phyloP scores from a whole-genome alignment of 345 rosid genomes.

The Odontarrhena argentea region DNA sequence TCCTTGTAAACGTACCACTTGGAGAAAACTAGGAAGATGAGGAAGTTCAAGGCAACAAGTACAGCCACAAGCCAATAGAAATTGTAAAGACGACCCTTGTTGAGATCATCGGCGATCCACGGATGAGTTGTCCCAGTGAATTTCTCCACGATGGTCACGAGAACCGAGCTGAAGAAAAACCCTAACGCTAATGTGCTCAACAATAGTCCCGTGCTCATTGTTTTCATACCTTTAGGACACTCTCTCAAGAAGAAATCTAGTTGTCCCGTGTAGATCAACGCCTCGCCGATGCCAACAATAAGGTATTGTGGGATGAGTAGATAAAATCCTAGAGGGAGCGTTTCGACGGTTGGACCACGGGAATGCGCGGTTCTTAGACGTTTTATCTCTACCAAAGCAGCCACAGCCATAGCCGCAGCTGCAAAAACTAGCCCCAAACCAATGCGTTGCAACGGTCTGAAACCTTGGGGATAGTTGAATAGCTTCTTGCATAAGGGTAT shows the following conservation, averaged over 20 bases:
- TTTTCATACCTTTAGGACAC: conserved; percentile 99
- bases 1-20: conserved; percentile 95
- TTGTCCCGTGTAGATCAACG: conserved; percentile 82
- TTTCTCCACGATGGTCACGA: conserved; percentile 75
- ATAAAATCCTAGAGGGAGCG: conserved; percentile 71
- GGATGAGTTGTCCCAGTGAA: conserved; percentile 54
- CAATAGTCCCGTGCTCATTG: conserved; percentile 91
- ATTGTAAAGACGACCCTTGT: conserved; percentile 72
- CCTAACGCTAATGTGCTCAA: conserved; percentile 88
- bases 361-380: conserved; percentile 54
- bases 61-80: conserved; percentile 88
- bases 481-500: conserved; percentile 56
- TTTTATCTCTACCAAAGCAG: conserved; percentile 71
- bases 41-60: conserved; percentile 62
- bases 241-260: conserved; percentile 90
- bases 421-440: conserved; percentile 70
- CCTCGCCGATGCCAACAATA: conserved; percentile 88
- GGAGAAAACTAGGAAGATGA: conserved; percentile 58
- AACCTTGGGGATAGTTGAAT: conserved; percentile 68
- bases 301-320: conserved; percentile 83
- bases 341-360: conserved; percentile 46
- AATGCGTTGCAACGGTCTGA: conserved; percentile 82
- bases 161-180: conserved; percentile 72
- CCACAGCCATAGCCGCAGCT: conserved; percentile 62
- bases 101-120: conserved; percentile 85